Evolutionary conservation across 2,329 filamentous ascomycete genomes (phyloP).

Genomic region (Fusarium haematococcum): DNA sequence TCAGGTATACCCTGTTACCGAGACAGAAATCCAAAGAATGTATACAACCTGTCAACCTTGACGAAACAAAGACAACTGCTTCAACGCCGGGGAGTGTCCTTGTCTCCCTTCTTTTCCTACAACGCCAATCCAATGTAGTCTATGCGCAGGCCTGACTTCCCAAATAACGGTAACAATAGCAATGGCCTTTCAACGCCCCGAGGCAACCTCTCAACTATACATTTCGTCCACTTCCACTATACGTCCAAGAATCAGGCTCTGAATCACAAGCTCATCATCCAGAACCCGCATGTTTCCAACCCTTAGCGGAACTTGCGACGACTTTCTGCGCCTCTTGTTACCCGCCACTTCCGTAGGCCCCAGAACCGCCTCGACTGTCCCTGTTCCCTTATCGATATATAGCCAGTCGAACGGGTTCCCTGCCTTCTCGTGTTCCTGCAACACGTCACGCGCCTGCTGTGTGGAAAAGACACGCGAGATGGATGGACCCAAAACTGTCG

Average conservation of each 20-base stretch:
- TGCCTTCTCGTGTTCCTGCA: slow-evolving; percentile 63
- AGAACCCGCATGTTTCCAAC: slow-evolving; percentile 73
- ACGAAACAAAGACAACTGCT: not conserved
- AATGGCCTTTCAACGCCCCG: slow-evolving; percentile 35
- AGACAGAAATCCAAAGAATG: not conserved
- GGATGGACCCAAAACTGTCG: slow-evolving; percentile 79
- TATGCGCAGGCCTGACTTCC: not conserved
- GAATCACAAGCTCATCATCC: slow-evolving; percentile 87
- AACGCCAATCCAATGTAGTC: slow-evolving; percentile 29
- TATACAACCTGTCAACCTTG: not conserved
- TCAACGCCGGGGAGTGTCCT: slow-evolving; percentile 12
- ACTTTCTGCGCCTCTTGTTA: slow-evolving; percentile 57
- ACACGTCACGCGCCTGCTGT: slow-evolving; percentile 70
- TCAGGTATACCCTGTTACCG: not conserved
- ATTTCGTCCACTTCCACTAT: slow-evolving; percentile 74
- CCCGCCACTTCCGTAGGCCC: slow-evolving; percentile 35
- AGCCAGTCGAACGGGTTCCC: slow-evolving; percentile 77
- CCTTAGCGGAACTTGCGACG: slow-evolving; percentile 38
- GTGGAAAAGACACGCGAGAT: slow-evolving; percentile 75
- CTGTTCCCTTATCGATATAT: slow-evolving; percentile 77
- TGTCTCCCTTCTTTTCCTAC: slow-evolving; percentile 4
- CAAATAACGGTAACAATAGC: slow-evolving; percentile 25
- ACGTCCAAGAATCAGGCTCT: slow-evolving; percentile 89
- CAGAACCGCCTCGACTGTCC: slow-evolving; percentile 65
- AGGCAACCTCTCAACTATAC: slow-evolving; percentile 12